Evolutionary conservation across 345 rosid species (phyloP), one percentile per base, ranked within the genome.

Genomic region (Brassica cretica): DNA sequence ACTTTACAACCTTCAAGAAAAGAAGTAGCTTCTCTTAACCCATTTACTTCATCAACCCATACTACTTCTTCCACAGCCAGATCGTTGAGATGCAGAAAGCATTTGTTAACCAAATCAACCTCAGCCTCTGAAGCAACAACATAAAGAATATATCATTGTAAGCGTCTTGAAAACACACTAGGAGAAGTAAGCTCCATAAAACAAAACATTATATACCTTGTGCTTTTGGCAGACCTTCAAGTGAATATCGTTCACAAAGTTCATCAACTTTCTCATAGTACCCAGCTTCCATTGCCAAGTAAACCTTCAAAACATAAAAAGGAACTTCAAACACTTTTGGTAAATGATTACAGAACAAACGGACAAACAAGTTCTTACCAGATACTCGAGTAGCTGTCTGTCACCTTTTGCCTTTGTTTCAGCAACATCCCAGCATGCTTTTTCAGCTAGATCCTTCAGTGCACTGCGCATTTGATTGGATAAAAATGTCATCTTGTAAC

Each of bases 231-330:
- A 93, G 90, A 35, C 92, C 92, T 84, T 91, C 84, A 71, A 95
- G 96, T 66, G 89, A 89, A 85, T 91, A 90, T 35, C 88, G 87
- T 67, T 83, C 80, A 79, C 98, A 89, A 44, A 95, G 86, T 78
- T 95, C 98, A 81, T 89, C 91, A 78, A 95, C 98, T 85, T 95
- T 95, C 88, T 95, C 99, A 0, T 68, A 53, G 83, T 92, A 94
- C 63, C 99, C 95, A 80, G 99, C 97, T 89, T 95, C 98, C 99
- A 92, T 87, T 67, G 98, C 99, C 88, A 94, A 80, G 86, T 87
- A 88, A 76, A 95, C 97, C 99, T 95, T 68, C 2, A 70, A 67
- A 41, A 78, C 27, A 59, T 62, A 59, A 58, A 70, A 69, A 70
- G 63, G 2, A 56, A 6, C 35, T 15, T 49, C 3, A 66, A 66